These are phyloP conservation scores for Blastobotrys americana DNA, from an alignment of 805 yeast species.

Conservation along the genomic window DNA sequence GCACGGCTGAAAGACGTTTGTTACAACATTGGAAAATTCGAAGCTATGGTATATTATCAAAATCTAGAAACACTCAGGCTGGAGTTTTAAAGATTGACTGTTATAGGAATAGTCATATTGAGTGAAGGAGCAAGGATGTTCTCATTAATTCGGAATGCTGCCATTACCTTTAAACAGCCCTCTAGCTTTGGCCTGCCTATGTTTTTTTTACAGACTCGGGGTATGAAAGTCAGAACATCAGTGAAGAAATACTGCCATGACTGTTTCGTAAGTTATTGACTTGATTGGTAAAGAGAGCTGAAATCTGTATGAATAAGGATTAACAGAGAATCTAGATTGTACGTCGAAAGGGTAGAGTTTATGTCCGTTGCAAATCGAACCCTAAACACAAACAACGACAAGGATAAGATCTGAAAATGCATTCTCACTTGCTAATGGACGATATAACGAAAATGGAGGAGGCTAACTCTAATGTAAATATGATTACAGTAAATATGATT, in stretches of 20 bases:
- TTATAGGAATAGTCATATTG: too few species aligned
- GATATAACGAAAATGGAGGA: too few species aligned
- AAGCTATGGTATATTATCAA: too few species aligned
- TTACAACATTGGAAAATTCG: too few species aligned
- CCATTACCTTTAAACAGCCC: too few species aligned
- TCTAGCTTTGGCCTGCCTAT: not conserved
- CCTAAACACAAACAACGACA: constrained; percentile 94
- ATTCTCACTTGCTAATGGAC: too few species aligned
- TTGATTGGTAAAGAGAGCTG: not conserved
- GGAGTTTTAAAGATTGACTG: too few species aligned
- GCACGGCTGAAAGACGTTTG: too few species aligned
- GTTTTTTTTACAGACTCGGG: constrained; percentile 39
- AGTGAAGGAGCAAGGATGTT: too few species aligned
- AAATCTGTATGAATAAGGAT: constrained; percentile 4
- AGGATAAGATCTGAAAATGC: constrained; percentile 28
- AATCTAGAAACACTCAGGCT: too few species aligned
- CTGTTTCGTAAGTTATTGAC: constrained; percentile 49
- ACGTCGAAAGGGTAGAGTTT: constrained; percentile 90
- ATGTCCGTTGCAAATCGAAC: constrained; percentile 86
- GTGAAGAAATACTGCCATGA: constrained; percentile 90
- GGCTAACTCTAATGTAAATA: not conserved
- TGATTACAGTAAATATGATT: too few species aligned
- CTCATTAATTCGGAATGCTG: too few species aligned
- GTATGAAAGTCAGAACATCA: constrained; percentile 86
- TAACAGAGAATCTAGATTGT: constrained; percentile 45